Conservation (phyloP, 306 rosid genomes). For the Begonia masoniana region DNA sequence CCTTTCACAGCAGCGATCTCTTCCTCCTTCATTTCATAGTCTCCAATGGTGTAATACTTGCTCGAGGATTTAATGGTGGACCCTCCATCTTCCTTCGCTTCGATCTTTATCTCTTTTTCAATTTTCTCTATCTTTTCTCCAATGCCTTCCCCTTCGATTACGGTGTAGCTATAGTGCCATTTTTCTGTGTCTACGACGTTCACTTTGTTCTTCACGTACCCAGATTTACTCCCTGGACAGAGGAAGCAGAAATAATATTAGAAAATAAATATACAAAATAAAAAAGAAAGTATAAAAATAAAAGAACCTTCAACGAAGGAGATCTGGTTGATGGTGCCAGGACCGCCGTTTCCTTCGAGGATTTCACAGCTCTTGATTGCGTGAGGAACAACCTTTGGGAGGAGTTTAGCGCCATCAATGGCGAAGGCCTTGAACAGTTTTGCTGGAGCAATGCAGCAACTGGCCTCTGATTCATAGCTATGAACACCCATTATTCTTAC, state of each 20-base stretch:
- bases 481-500: conserved; percentile 26
- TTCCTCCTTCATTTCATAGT: conserved; percentile 9
- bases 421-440: conserved; percentile 29
- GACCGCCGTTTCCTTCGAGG: conserved; percentile 35
- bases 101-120: conserved; percentile 17
- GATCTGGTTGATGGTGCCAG: conserved; percentile 32
- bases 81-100: conserved; percentile 21
- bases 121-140: conserved; percentile 27
- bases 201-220: conserved; percentile 24
- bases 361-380: conserved; percentile 11
- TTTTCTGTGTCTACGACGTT: conserved; percentile 25
- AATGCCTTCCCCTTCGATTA: conserved; percentile 31
- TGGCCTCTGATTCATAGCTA: conserved; percentile 14
- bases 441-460: conserved; percentile 15
- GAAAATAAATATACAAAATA: background rate
- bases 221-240: conserved; percentile 16
- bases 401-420: conserved; percentile 13
- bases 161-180: conserved; percentile 17
- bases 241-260: background rate
- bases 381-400: conserved; percentile 18
- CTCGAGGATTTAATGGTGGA: conserved; percentile 21
- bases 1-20: conserved; percentile 11
- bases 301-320: conserved; percentile 14
- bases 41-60: conserved; percentile 26
- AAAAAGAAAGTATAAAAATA: background rate